phyloP scores from a whole-genome alignment of 257 asterid genomes.

The Thymus quinquecostatus region DNA sequence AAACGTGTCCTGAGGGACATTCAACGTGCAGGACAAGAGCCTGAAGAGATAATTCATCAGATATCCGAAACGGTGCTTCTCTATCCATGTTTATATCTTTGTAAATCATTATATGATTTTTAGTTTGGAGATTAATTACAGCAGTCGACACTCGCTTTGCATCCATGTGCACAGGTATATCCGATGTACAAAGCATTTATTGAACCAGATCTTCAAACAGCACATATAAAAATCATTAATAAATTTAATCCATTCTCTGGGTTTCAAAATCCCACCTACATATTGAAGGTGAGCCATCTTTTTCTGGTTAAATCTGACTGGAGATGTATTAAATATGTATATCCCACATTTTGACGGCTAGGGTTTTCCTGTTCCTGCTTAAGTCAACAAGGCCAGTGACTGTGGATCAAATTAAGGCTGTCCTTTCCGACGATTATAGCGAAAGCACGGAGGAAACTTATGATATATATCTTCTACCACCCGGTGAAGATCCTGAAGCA shows the following conservation, averaged over 20 bases:
- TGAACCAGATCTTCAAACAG: constrained; percentile 94
- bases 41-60: constrained; percentile 98
- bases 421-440: constrained; percentile 57
- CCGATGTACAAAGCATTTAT: constrained; percentile 99
- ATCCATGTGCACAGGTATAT: constrained; percentile 68
- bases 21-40: constrained; percentile 99
- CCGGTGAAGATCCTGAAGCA: constrained; percentile 99
- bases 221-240: constrained; percentile 90
- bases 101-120: neutral
- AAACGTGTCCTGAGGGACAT: constrained; percentile 96
- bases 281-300: constrained; percentile 67
- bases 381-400: constrained; percentile 80
- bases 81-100: constrained; percentile 9
- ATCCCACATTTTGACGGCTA: constrained; percentile 32
- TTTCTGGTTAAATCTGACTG: constrained; percentile 28
- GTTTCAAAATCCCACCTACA: constrained; percentile 91
- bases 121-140: constrained; percentile 25
- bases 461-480: constrained; percentile 97
- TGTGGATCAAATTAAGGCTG: constrained; percentile 76
- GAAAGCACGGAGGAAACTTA: constrained; percentile 92
- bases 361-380: constrained; percentile 27
- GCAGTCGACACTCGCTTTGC: constrained; percentile 26
- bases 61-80: constrained; percentile 86
- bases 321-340: constrained; percentile 11
- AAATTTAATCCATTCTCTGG: constrained; percentile 99